phyloP scores from a whole-genome alignment of 1,284 basidiomycete genomes.

The Cutaneotrichosporon sp. region DNA sequence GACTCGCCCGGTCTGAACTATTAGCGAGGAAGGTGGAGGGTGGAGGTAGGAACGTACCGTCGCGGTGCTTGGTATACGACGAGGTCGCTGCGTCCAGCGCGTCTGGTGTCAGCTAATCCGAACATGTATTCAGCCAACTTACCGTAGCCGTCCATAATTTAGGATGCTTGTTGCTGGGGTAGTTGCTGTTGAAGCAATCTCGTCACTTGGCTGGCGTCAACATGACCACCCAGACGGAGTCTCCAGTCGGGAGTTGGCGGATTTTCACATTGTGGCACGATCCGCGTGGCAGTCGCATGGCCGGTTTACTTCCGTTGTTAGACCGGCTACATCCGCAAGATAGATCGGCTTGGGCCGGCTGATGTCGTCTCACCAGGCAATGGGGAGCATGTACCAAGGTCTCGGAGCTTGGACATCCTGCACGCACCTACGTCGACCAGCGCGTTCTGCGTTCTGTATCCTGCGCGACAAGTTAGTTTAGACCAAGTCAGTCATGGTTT shows the following conservation, averaged over 20 bases:
- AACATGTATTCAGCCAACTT: constrained; percentile 2
- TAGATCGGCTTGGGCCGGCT: too few relatives aligned
- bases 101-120: constrained; percentile 23
- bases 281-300: not conserved
- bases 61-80: constrained; percentile 30
- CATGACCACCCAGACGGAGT: constrained; percentile 1
- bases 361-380: too few relatives aligned
- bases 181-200: not conserved
- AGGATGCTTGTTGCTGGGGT: constrained; percentile 6
- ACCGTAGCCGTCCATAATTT: constrained; percentile 41
- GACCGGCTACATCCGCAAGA: too few relatives aligned
- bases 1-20: constrained; percentile 14
- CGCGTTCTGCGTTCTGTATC: too few relatives aligned
- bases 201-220: not conserved
- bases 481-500: too few relatives aligned
- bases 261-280: constrained; percentile 1
- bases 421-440: too few relatives aligned
- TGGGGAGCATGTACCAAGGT: too few relatives aligned
- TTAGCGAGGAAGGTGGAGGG: not conserved
- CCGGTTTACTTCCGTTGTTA: not conserved
- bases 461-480: too few relatives aligned
- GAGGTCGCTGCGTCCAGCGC: constrained; percentile 36
- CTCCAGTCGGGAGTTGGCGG: not conserved
- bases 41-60: constrained; percentile 16
- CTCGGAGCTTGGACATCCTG: too few relatives aligned